phyloP scores from a whole-genome alignment of 2,329 filamentous ascomycete genomes.

The Hypoxylon sp. region DNA sequence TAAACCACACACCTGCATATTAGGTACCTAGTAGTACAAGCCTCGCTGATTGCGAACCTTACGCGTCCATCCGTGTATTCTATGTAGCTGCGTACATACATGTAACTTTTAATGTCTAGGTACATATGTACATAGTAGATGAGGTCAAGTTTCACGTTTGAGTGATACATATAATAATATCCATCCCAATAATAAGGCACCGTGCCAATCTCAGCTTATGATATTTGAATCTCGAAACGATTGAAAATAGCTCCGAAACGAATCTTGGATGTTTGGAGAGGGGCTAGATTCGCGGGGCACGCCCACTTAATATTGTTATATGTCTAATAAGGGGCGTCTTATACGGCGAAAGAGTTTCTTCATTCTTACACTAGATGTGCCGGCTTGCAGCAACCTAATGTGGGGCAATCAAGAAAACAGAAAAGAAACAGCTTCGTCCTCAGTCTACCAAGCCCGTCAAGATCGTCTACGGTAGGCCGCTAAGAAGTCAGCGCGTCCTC shows the following conservation, averaged over 20 bases:
- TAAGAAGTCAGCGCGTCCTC: constrained; percentile 25
- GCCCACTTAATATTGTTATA: background rate
- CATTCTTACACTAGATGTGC: constrained; percentile 20
- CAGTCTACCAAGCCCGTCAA: constrained; percentile 18
- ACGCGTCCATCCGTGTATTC: background rate
- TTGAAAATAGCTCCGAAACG: constrained; percentile 31
- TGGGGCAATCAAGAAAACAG: constrained; percentile 25
- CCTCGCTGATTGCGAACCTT: background rate
- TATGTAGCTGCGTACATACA: background rate
- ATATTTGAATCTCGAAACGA: constrained; percentile 21
- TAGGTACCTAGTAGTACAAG: background rate
- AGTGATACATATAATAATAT: constrained; percentile 20
- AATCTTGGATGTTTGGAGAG: constrained; percentile 8
- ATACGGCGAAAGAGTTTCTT: constrained; percentile 1
- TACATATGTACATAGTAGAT: background rate
- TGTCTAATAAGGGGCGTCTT: background rate
- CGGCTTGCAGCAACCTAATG: constrained; percentile 16
- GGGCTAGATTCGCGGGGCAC: constrained; percentile 31
- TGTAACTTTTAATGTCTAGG: background rate
- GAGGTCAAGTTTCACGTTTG: constrained; percentile 14
- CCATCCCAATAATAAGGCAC: background rate
- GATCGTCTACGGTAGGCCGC: background rate
- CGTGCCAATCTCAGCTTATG: constrained; percentile 1
- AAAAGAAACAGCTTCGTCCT: background rate
- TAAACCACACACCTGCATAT: background rate